Percentiles rank a stretch among this genome's conserved stretches.
These are phyloP conservation scores for Kandelia obovata DNA, from an alignment of 345 rosid species.

Conservation along the genomic window DNA sequence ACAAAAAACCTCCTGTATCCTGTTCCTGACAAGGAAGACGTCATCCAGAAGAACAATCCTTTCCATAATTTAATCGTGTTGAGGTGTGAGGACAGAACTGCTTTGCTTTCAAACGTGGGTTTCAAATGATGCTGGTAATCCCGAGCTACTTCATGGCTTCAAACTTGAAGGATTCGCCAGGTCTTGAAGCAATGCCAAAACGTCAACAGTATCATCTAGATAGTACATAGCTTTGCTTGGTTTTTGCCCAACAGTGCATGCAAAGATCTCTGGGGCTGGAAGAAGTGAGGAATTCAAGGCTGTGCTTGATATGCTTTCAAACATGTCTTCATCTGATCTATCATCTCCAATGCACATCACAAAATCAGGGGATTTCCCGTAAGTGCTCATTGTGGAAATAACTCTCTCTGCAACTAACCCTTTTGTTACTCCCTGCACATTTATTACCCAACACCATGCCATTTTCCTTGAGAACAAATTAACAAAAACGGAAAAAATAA, in stretches of 20 bases:
- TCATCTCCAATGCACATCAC: slow-evolving; percentile 36
- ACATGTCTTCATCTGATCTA: slow-evolving; percentile 35
- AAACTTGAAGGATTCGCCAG: slow-evolving; percentile 15
- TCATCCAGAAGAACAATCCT: no score
- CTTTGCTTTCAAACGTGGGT: neutral
- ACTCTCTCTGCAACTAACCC: slow-evolving; percentile 23
- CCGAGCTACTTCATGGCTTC: neutral
- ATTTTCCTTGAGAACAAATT: neutral
- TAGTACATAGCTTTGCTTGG: slow-evolving; percentile 37
- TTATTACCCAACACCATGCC: slow-evolving; percentile 9
- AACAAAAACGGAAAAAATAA: neutral
- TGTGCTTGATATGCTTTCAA: slow-evolving; percentile 19
- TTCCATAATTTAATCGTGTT: no score
- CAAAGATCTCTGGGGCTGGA: slow-evolving; percentile 24
- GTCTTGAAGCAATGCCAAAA: slow-evolving; percentile 22
- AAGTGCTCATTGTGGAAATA: slow-evolving; percentile 19
- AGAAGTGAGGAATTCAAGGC: slow-evolving; percentile 4
- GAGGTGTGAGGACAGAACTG: neutral
- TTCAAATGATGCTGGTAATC: slow-evolving; percentile 7
- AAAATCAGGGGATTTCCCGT: slow-evolving; percentile 24
- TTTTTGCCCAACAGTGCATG: slow-evolving; percentile 34
- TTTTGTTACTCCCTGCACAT: slow-evolving; percentile 29
- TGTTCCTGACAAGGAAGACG: neutral
- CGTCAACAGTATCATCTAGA: slow-evolving; percentile 24
- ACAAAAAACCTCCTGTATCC: neutral